These are phyloP conservation scores for grape (Vitis vinifera) DNA, from an alignment of 164 flowering plant genomes.

Conservation along the genomic window ASM3070453v1 NC_081805.1:3555001-3555500, in stretches of 20 bases:
- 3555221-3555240: not conserved
- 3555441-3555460: not conserved
- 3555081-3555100: not conserved
- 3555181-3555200: not conserved
- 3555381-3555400: not conserved
- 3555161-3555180: not conserved
- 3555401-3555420: not conserved
- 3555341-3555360: not conserved
- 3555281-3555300: too few species aligned
- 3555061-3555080: too few species aligned
- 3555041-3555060: too few species aligned
- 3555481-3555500: too few species aligned
- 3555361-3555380: not conserved
- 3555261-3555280: not conserved
- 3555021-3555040: too few species aligned
- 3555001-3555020: too few species aligned
- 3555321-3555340: constrained; percentile 7
- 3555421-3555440: not conserved
- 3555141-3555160: not conserved
- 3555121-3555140: not conserved
- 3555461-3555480: too few species aligned
- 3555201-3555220: not conserved
- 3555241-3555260: not conserved
- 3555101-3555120: not conserved
- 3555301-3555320: not conserved